Evolutionary conservation across 768 basidiomycete species (phyloP).

Genomic region (Mycena galericulata): DNA sequence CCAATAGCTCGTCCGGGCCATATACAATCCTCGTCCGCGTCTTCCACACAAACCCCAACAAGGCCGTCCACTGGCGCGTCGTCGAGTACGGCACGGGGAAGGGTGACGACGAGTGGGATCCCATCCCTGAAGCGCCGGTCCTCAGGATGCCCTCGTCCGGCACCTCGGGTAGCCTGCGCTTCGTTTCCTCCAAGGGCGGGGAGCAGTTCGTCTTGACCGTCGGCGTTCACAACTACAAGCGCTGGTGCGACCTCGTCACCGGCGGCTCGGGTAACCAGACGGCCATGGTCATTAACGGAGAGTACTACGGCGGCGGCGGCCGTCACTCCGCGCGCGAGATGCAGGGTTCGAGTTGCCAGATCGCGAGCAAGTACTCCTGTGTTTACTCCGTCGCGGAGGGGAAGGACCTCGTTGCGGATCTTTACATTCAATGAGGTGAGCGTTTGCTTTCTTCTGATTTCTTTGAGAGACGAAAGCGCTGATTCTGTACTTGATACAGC

Average conservation of each 20-base stretch:
- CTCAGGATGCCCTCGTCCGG: neutral
- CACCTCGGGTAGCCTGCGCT: slow-evolving; percentile 9
- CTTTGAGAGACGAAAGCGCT: slow-evolving; percentile 1
- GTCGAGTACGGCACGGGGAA: slow-evolving; percentile 4
- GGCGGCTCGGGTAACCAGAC: neutral
- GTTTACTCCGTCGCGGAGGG: slow-evolving; percentile 12
- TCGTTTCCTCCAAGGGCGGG: neutral
- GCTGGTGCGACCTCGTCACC: slow-evolving; percentile 20
- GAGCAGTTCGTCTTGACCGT: slow-evolving; percentile 10
- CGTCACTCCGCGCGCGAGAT: slow-evolving; percentile 3
- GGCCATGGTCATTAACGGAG: slow-evolving; percentile 16
- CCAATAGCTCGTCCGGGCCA: slow-evolving; percentile 1
- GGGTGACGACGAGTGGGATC: slow-evolving; percentile 3
- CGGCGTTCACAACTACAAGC: slow-evolving; percentile 19
- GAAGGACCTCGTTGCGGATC: slow-evolving; percentile 11
- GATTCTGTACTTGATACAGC: neutral
- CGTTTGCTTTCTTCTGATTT: slow-evolving; percentile 7
- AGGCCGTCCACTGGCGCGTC: slow-evolving; percentile 12
- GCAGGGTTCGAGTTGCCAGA: slow-evolving; percentile 3
- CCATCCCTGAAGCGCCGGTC: neutral
- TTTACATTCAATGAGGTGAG: slow-evolving; percentile 13
- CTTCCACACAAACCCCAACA: slow-evolving; percentile 19
- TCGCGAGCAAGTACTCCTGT: slow-evolving; percentile 5
- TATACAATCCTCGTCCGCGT: slow-evolving; percentile 18
- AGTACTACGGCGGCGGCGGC: slow-evolving; percentile 12